phyloP scores from a whole-genome alignment of 306 rosid genomes.

The Boehmeria nivea region DNA sequence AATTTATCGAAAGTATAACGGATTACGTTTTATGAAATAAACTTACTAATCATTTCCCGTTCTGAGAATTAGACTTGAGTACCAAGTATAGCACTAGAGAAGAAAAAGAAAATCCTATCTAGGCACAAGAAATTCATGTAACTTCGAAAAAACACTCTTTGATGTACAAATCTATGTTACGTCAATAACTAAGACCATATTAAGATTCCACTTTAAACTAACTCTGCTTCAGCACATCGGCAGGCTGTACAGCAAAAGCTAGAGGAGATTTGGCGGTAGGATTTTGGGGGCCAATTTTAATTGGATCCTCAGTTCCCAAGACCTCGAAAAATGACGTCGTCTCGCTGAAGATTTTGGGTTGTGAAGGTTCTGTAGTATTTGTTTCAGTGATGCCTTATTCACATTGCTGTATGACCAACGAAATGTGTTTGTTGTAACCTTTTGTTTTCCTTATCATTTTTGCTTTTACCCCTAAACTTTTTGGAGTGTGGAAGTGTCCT shows the following conservation, averaged over 20 bases:
- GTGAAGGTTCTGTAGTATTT: slow-evolving; percentile 23
- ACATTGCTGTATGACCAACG: slow-evolving; percentile 51
- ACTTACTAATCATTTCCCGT: too few species aligned
- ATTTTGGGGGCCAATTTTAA: slow-evolving; percentile 34
- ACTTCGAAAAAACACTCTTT: too few species aligned
- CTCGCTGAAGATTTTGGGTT: slow-evolving; percentile 20
- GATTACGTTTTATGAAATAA: too few species aligned
- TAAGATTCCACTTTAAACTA: neutral
- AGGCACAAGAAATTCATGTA: too few species aligned
- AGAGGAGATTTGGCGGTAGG: slow-evolving; percentile 63
- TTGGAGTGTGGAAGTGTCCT: too few species aligned
- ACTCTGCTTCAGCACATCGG: slow-evolving; percentile 20
- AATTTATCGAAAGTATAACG: too few species aligned
- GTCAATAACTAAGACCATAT: neutral
- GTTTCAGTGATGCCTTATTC: slow-evolving; percentile 35
- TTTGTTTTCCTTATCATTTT: too few species aligned
- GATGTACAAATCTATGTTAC: too few species aligned
- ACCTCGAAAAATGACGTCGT: slow-evolving; percentile 3
- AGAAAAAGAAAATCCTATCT: too few species aligned
- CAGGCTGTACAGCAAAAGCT: slow-evolving; percentile 66
- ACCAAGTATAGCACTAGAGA: too few species aligned
- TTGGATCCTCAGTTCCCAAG: slow-evolving; percentile 21
- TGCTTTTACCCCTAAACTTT: neutral
- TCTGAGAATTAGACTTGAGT: too few species aligned
- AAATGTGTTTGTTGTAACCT: slow-evolving; percentile 26